Conservation (phyloP, 164 flowering plant species). For the Aristolochia californica region DNA sequence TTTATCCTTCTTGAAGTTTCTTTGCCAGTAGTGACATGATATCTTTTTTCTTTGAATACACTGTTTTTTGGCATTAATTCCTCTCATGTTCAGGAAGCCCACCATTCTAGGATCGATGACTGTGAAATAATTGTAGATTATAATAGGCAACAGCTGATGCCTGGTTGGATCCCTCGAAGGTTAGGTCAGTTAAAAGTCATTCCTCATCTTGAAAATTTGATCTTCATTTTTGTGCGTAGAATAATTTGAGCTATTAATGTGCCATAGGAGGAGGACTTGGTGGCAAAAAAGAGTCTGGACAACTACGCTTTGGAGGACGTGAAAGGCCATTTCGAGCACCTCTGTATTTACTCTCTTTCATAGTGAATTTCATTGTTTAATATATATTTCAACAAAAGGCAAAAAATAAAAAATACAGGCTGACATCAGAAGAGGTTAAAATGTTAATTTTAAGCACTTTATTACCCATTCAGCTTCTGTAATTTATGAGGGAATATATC, state of each 20-base stretch:
- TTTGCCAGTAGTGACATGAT: background rate
- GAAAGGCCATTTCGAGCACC: conserved; percentile 98
- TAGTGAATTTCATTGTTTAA: background rate
- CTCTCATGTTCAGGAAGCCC: conserved; percentile 60
- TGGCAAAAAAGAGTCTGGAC: conserved; percentile 93
- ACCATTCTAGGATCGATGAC: conserved; percentile 74
- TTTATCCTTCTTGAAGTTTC: background rate
- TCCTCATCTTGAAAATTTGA: background rate
- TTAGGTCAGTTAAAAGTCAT: conserved; percentile 47
- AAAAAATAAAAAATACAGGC: too few relatives aligned
- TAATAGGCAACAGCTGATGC: conserved; percentile 83
- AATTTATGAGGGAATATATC: too few relatives aligned
- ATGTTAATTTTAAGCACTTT: too few relatives aligned
- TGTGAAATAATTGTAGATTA: conserved; percentile 84
- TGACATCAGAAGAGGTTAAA: too few relatives aligned
- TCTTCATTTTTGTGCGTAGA: background rate
- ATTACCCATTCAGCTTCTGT: too few relatives aligned
- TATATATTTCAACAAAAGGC: background rate
- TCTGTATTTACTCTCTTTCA: conserved; percentile 35
- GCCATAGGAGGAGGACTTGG: conserved; percentile 89
- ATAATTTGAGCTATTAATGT: background rate
- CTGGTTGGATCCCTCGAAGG: conserved; percentile 97
- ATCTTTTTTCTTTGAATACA: too few relatives aligned
- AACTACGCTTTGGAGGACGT: conserved; percentile 97
- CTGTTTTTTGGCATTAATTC: background rate